Evolutionary conservation across 2,329 filamentous ascomycete species (phyloP), one percentile per base, ranked within the genome.

Genomic region (Neurospora crassa): DNA sequence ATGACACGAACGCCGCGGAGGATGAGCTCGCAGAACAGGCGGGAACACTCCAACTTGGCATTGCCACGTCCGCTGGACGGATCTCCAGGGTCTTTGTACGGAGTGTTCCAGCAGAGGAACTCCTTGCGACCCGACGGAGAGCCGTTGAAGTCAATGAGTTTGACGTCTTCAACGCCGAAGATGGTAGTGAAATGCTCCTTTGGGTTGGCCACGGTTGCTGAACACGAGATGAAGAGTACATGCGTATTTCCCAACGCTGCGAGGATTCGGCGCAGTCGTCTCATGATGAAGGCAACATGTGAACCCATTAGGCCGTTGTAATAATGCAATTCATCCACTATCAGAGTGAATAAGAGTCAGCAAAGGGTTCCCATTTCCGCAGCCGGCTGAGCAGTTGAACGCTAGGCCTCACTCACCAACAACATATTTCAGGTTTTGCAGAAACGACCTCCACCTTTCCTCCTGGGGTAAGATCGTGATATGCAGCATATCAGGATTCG

Each of bases 401-500:
- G 45, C 16, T 37, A 20, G 43, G 34, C 20, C 10, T 40, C 40
- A 73, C 74, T 18, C 71, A 76, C 74, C 75, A 8, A 99, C 96
- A 0, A 99, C 94, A 77, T 92, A 97, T 74, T 91, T 92, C 16
- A 99, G 82, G 75, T 97, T 94, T 79, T 93, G 89, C n/a, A 99
- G 80, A 75, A 97, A 98, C 0, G 87, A 88, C 67, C 94, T 87
- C 96, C 96, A 99, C 40, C 88, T 87, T 74, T 93, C 91, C 81
- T 99, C 96, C 77, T 97, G 92, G 0, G 96, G 95, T 3, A 99
- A 81, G 37, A 99, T 96, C 0, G 93, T 96, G 42, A 97, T 89
- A 76, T 99, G 96, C 43, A 99, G 85, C 94, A 98, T 99, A 77
- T 99, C 96, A 0, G 96, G 96, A 76, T 99, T 99, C 0, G 96